Conservation (phyloP, 116 monocot genomes). For the Iris pallida region DNA sequence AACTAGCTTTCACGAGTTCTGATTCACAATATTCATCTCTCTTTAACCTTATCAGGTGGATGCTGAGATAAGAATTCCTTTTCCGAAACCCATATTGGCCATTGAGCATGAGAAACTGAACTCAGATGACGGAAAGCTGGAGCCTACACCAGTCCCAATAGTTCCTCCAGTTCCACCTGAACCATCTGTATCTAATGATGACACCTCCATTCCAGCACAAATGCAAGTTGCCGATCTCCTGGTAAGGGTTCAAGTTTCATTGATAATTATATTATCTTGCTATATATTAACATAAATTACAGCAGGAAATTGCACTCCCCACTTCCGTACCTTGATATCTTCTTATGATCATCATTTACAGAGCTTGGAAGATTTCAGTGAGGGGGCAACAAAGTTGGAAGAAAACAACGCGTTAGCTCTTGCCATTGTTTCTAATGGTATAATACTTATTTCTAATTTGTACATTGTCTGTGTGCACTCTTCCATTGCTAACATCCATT, state of each 20-base stretch:
- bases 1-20: too few species aligned
- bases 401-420: conserved; percentile 49
- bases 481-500: background rate
- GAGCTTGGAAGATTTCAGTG: conserved; percentile 41
- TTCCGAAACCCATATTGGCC: conserved; percentile 1
- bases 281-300: background rate
- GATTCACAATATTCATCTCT: too few species aligned
- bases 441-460: background rate
- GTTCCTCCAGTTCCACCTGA: background rate
- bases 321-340: background rate
- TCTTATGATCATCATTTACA: conserved; percentile 16
- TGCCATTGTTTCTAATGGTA: conserved; percentile 47
- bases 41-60: conserved; percentile 1
- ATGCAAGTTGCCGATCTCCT: conserved; percentile 44
- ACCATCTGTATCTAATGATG: background rate
- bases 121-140: conserved; percentile 6
- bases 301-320: too few species aligned
- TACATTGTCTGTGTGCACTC: background rate
- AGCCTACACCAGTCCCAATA: background rate
- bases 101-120: conserved; percentile 5
- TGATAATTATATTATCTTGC: background rate
- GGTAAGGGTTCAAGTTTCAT: conserved; percentile 23
- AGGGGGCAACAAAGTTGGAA: conserved; percentile 28
- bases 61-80: background rate
- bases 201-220: conserved; percentile 22